Evolutionary conservation across 2,329 filamentous ascomycete species (phyloP), one percentile per base, ranked within the genome.

Genomic region (Stromatinia cepivora): DNA sequence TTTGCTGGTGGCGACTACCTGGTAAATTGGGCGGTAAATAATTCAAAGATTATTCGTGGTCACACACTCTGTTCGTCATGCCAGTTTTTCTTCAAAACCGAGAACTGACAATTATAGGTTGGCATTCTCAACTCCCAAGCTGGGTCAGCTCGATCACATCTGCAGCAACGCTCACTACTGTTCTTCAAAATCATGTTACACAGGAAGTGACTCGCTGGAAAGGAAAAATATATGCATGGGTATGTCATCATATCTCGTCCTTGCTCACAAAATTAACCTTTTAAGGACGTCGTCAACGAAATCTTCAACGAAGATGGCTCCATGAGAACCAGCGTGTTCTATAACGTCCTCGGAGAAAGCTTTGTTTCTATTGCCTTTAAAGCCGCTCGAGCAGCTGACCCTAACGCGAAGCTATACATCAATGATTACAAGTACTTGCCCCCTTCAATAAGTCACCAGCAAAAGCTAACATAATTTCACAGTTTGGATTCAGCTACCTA

Each of bases 281-380:
- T 7, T n/a, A 36, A 66, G 69, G 87, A 90, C 71, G 87, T 90
- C 34, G 82, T 87, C 71, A 90, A 90, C 78, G 87, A 90, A 77
- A 87, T 88, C 76, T 86, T 89, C 77, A 83, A 84, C 73, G 81
- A 78, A 57, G 72, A 77, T 57, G 77, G 76, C 22, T 65, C 70
- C 4, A 45, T 74, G 50, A 52, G 61, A 69, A 28, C 34, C 5
- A 64, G 66, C 59, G 87, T 91, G 74, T 92, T 91, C 81, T 89
- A 82, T 74, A 83, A 86, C 36, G 86, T 92, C 3, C 84, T 92
- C 6, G 90, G 90, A 57, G 89, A 92, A 80, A 85, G 86, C 78
- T 92, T 90, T 76, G 86, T 93, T 66, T 81, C 82, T 31, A 89
- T 91, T 75, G 90, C 90, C 48, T 93, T 92, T 81, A 83, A 86